These are phyloP conservation scores for Claviceps spartinae DNA, from an alignment of 2,329 filamentous ascomycete species.

Conservation along the genomic window DNA sequence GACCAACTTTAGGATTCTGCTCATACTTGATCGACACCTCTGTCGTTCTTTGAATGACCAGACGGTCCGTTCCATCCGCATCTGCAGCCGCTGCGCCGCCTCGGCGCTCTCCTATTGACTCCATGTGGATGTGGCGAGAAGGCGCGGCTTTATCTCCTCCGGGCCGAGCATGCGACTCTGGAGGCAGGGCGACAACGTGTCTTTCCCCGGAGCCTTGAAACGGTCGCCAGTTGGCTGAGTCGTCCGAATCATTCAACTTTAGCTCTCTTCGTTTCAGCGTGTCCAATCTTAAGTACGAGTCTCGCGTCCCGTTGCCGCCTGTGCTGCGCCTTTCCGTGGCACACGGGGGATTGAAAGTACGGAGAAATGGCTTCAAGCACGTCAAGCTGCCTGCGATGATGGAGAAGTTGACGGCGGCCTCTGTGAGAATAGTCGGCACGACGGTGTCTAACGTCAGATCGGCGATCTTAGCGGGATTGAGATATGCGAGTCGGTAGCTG, in stretches of 20 bases:
- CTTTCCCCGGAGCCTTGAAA: slow-evolving; percentile 1
- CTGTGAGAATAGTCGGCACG: slow-evolving; percentile 3
- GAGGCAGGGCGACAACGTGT: not conserved
- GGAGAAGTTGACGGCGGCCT: slow-evolving; percentile 5
- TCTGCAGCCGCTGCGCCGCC: not conserved
- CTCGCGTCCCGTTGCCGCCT: not conserved
- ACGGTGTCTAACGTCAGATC: slow-evolving; percentile 2
- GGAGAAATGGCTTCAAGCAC: slow-evolving; percentile 5
- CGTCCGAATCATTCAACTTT: not conserved
- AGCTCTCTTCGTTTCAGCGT: slow-evolving; percentile 3
- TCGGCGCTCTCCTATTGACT: not conserved
- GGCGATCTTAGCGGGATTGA: not conserved
- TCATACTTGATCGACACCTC: slow-evolving; percentile 4
- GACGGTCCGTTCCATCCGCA: not conserved
- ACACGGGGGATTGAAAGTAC: slow-evolving; percentile 1
- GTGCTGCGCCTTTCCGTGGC: not conserved
- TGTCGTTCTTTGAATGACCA: slow-evolving; percentile 5
- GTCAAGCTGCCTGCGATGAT: slow-evolving; percentile 5
- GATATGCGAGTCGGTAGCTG: slow-evolving; percentile 2
- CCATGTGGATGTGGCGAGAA: not conserved
- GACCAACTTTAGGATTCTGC: not conserved
- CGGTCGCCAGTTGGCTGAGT: slow-evolving; percentile 4
- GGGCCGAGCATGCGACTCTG: not conserved
- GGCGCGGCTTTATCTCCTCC: not conserved
- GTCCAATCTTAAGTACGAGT: slow-evolving; percentile 2